Conservation (phyloP, 2,329 filamentous ascomycete genomes). For the Kalmusia sp. region DNA sequence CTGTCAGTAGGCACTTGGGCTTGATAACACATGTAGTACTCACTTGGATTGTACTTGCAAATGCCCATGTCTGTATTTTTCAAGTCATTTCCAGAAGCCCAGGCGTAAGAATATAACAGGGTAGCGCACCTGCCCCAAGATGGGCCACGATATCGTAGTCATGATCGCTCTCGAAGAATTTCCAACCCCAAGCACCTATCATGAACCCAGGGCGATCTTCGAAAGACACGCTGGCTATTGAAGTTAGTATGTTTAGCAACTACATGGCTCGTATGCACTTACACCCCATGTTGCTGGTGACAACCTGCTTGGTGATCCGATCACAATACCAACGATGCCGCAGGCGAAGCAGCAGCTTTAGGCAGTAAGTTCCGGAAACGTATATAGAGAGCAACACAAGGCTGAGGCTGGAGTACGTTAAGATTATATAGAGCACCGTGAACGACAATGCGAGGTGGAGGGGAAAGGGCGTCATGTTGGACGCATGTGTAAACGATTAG, state of each 20-base stretch:
- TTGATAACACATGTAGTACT: neutral
- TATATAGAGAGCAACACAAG: neutral
- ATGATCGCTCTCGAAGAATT: slow-evolving; percentile 14
- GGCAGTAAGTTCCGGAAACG: neutral
- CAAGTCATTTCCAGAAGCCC: no score
- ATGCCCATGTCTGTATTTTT: slow-evolving; percentile 13
- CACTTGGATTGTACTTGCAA: neutral
- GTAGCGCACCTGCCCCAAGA: no score
- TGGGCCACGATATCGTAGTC: slow-evolving; percentile 13
- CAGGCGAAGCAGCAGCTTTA: neutral
- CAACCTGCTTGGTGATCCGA: neutral
- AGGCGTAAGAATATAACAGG: no score
- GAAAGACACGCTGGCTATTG: neutral
- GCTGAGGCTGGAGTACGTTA: neutral
- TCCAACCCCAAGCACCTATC: slow-evolving; percentile 12
- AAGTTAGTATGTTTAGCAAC: neutral
- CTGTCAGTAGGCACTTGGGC: neutral
- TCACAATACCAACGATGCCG: neutral
- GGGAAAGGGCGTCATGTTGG: no score
- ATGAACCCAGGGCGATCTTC: neutral
- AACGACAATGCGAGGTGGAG: neutral
- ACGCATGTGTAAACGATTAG: neutral
- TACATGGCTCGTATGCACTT: neutral
- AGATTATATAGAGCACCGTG: neutral
- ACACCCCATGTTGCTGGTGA: neutral